Conservation (phyloP, 139 green algal species). For the Nannochloris sp. region DNA sequence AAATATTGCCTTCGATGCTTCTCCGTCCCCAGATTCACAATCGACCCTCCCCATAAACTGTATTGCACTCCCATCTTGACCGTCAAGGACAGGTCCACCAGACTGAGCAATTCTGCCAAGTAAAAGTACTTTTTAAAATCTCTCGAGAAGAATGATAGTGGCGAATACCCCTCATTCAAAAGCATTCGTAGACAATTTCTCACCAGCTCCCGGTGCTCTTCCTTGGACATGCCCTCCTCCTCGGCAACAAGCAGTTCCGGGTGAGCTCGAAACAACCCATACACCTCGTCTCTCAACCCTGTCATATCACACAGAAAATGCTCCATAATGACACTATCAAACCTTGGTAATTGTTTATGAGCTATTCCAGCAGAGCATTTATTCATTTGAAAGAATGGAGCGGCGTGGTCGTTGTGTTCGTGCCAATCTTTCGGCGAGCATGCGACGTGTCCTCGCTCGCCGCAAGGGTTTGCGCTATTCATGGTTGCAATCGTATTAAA, state of each 20-base stretch:
- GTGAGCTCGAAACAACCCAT: constrained; percentile 48
- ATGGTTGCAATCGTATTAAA: no score
- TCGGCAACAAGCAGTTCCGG: constrained; percentile 60
- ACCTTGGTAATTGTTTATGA: constrained; percentile 18
- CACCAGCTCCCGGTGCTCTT: constrained; percentile 70
- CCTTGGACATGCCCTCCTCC: constrained; percentile 63
- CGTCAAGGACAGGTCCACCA: constrained; percentile 61
- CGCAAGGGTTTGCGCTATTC: no score
- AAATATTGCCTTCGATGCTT: constrained; percentile 57
- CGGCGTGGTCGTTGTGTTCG: no score
- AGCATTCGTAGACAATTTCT: constrained; percentile 44
- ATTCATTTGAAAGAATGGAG: no score
- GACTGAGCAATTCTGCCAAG: constrained; percentile 51
- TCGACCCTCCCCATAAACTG: constrained; percentile 52
- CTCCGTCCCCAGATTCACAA: constrained; percentile 69
- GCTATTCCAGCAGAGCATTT: neutral
- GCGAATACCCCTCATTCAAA: constrained; percentile 52
- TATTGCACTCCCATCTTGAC: constrained; percentile 84
- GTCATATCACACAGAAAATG: constrained; percentile 28
- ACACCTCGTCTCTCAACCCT: constrained; percentile 36
- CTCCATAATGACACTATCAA: constrained; percentile 34
- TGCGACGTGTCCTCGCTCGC: no score
- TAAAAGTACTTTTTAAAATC: constrained; percentile 58
- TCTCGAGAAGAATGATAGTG: constrained; percentile 39
- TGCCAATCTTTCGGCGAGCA: no score